Evolutionary conservation across 176 grass and related monocot genomes (phyloP).

Genomic region (Oryza punctata): DNA sequence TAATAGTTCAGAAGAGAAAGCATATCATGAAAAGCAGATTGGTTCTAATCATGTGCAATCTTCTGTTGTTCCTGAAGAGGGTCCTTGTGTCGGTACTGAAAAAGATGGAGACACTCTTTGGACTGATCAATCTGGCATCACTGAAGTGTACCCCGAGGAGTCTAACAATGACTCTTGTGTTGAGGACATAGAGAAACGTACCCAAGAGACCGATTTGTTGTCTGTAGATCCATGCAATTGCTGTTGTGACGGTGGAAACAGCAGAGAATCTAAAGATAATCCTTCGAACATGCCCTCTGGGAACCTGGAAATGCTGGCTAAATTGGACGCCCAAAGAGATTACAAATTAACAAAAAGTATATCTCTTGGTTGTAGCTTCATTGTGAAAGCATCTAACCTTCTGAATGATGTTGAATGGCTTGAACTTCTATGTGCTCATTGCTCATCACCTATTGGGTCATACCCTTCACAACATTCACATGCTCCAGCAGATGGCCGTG

Average conservation of each 20-base stretch:
- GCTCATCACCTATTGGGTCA: slow-evolving; percentile 69
- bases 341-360: slow-evolving; percentile 57
- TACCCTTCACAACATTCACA: slow-evolving; percentile 60
- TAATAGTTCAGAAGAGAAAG: slow-evolving; percentile 30
- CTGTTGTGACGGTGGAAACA: slow-evolving; percentile 41
- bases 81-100: slow-evolving; percentile 19
- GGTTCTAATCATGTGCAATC: not conserved
- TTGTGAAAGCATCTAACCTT: slow-evolving; percentile 66
- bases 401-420: slow-evolving; percentile 68
- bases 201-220: slow-evolving; percentile 14
- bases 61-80: not conserved
- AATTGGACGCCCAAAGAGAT: slow-evolving; percentile 36
- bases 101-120: slow-evolving; percentile 19
- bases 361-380: slow-evolving; percentile 79
- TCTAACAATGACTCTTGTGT: slow-evolving; percentile 32
- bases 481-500: slow-evolving; percentile 57
- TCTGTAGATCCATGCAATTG: slow-evolving; percentile 39
- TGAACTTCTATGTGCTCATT: slow-evolving; percentile 67
- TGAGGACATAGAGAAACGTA: slow-evolving; percentile 32
- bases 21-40: not conserved
- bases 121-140: slow-evolving; percentile 25
- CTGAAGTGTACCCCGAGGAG: slow-evolving; percentile 39
- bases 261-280: slow-evolving; percentile 27
- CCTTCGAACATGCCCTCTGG: not conserved
- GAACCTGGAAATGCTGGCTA: slow-evolving; percentile 13